Evolutionary conservation across 495 filamentous ascomycete genomes (phyloP), one percentile per base, ranked within the genome.

Genomic region (Apiosordaria backusii): DNA sequence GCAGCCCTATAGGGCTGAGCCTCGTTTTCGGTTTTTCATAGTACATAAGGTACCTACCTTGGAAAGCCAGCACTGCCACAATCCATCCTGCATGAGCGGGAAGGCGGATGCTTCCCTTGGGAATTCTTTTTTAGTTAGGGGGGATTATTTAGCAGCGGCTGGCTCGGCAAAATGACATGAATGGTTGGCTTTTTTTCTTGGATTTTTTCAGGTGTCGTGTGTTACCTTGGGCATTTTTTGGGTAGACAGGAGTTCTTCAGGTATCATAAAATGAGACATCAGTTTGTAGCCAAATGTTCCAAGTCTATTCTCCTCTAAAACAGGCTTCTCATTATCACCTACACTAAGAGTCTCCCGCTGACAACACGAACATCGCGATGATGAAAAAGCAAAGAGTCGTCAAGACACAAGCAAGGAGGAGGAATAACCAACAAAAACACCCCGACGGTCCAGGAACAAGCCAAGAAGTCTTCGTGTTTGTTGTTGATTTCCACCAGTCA

Each of bases 41-140:
- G 35, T 13, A 45, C 35, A 18, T 45, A 45, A 2, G 10, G 16
- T 45, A 9, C n/a, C 24, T 35, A 40, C 23, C 45, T 50, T 3
- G 35, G 52, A 50, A 55, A 15, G 57, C 53, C 24, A 63, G 65
- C 65, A 67, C 65, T 67, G 65, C 65, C 65, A 67, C 65, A 58
- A 59, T 67, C 50, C 40, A 60, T 45, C 60, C 52, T 63, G 65
- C 65, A 67, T 58, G 60, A 50, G 35, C 35, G 35, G 35, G 35
- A 35, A 45, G 35, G 35, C 35, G 35, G 35, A 45, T 45, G 35
- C 35, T 45, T 45, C 35, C 35, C n/a, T n/a, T n/a, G n/a, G n/a
- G n/a, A n/a, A n/a, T n/a, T n/a, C n/a, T n/a, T n/a, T n/a, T n/a
- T n/a, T n/a, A n/a, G n/a, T 45, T 45, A 13, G 35, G 9, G 13